These are phyloP conservation scores for Aspergillus viridinutans DNA, from an alignment of 2,329 filamentous ascomycete genomes.

Conservation along the genomic window DNA sequence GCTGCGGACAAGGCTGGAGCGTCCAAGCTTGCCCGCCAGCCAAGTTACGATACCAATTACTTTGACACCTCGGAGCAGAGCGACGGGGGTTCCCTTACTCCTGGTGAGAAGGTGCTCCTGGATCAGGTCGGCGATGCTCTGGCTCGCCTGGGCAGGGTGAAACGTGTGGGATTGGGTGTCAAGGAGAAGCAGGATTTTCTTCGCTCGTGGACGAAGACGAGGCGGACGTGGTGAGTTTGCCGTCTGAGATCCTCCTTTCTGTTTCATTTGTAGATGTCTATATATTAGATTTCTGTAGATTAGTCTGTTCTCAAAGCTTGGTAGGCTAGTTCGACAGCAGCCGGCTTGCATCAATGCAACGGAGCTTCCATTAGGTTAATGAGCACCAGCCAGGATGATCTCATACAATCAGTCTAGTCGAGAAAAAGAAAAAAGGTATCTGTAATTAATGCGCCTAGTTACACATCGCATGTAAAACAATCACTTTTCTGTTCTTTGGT, in stretches of 20 bases:
- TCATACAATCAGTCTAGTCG: not conserved
- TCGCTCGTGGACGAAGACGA: constrained; percentile 58
- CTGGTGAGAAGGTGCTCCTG: constrained; percentile 65
- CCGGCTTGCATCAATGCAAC: not conserved
- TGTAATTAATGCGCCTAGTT: not conserved
- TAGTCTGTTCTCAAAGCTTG: not conserved
- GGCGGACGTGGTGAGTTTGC: constrained; percentile 21
- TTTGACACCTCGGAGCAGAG: constrained; percentile 42
- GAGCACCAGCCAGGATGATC: too few relatives aligned
- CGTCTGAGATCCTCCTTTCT: not conserved
- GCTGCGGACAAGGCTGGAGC: constrained; percentile 5
- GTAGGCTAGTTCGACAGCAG: too few relatives aligned
- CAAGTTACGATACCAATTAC: constrained; percentile 43
- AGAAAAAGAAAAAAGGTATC: not conserved
- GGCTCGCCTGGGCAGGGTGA: constrained; percentile 80
- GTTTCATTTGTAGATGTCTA: not conserved
- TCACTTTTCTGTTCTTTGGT: not conserved
- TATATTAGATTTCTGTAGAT: not conserved
- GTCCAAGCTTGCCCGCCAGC: constrained; percentile 19
- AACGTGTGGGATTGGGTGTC: constrained; percentile 79
- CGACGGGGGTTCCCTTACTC: constrained; percentile 30
- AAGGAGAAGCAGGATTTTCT: constrained; percentile 81
- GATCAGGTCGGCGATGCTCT: constrained; percentile 80
- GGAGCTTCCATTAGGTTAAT: too few relatives aligned
- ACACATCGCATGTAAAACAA: not conserved